phyloP scores from a whole-genome alignment of 2,329 filamentous ascomycete genomes.

The Aspergillus aculeatus region DNA sequence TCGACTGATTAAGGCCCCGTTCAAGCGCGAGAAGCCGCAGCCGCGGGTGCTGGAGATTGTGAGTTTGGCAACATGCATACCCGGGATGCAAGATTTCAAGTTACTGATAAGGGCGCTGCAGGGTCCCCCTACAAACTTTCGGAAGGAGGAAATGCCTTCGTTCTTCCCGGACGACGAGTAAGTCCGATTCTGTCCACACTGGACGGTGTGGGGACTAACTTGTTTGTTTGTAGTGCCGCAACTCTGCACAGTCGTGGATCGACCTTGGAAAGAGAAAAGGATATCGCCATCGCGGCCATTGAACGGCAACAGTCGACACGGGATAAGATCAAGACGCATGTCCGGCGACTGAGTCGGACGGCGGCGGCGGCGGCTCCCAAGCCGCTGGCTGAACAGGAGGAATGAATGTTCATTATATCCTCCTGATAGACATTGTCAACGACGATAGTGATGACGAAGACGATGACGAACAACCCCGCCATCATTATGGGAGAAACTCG shows the following conservation, averaged over 20 bases:
- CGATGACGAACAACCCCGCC: neutral
- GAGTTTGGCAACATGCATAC: slow-evolving; percentile 10
- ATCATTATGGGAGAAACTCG: neutral
- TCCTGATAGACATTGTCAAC: neutral
- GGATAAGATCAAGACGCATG: slow-evolving; percentile 30
- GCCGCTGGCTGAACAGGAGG: slow-evolving; percentile 15
- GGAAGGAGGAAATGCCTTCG: slow-evolving; percentile 42
- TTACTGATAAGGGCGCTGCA: slow-evolving; percentile 14
- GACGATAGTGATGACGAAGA: neutral
- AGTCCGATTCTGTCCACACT: slow-evolving; percentile 20
- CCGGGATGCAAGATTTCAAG: neutral
- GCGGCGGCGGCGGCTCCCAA: slow-evolving; percentile 21
- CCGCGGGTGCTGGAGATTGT: slow-evolving; percentile 39
- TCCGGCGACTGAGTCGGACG: slow-evolving; percentile 31
- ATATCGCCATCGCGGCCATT: slow-evolving; percentile 25
- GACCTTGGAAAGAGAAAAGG: slow-evolving; percentile 27
- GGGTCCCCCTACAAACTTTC: slow-evolving; percentile 45
- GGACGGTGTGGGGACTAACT: no score
- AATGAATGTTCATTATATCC: slow-evolving; percentile 2
- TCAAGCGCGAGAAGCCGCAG: slow-evolving; percentile 30
- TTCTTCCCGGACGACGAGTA: slow-evolving; percentile 42
- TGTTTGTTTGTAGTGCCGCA: slow-evolving; percentile 30
- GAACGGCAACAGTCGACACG: slow-evolving; percentile 28
- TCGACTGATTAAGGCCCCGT: slow-evolving; percentile 35
- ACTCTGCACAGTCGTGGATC: slow-evolving; percentile 33